phyloP scores from a whole-genome alignment of 495 filamentous ascomycete species.

The Penicillium crystallinum region DNA sequence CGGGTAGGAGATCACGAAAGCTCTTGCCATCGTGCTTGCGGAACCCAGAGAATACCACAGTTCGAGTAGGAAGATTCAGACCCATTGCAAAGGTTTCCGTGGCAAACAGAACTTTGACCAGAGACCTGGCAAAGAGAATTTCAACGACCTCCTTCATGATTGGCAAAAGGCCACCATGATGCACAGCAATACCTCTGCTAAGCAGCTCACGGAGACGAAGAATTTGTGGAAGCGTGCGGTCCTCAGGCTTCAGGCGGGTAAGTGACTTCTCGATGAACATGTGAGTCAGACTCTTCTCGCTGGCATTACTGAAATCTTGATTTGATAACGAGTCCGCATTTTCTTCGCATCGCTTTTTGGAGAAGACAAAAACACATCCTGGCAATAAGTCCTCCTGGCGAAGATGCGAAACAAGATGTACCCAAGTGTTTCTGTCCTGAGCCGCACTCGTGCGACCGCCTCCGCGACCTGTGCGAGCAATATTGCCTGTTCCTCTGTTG shows the following conservation, averaged over 20 bases:
- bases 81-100: conserved; percentile 99
- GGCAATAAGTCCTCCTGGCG: conserved; percentile 82
- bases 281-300: conserved; percentile 92
- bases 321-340: conserved; percentile 94
- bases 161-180: conserved; percentile 90
- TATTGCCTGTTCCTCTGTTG: conserved; percentile 70
- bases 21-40: conserved; percentile 89
- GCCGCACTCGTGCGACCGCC: conserved; percentile 79
- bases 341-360: conserved; percentile 93
- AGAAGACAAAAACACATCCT: conserved; percentile 96
- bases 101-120: conserved; percentile 95
- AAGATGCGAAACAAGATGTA: conserved; percentile 85
- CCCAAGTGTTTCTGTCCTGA: conserved; percentile 96
- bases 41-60: conserved; percentile 95
- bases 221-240: conserved; percentile 84
- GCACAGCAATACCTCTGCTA: conserved; percentile 85
- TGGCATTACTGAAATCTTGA: conserved; percentile 85
- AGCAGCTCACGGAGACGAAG: conserved; percentile 79
- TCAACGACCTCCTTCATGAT: conserved; percentile 99
- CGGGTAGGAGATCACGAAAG: conserved; percentile 87
- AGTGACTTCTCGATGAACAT: conserved; percentile 98
- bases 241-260: conserved; percentile 85
- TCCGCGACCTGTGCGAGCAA: conserved; percentile 79
- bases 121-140: conserved; percentile 87
- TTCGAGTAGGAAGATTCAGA: conserved; percentile 89